Evolutionary conservation across 768 basidiomycete species (phyloP).

Genomic region (Lactifluus volemus): DNA sequence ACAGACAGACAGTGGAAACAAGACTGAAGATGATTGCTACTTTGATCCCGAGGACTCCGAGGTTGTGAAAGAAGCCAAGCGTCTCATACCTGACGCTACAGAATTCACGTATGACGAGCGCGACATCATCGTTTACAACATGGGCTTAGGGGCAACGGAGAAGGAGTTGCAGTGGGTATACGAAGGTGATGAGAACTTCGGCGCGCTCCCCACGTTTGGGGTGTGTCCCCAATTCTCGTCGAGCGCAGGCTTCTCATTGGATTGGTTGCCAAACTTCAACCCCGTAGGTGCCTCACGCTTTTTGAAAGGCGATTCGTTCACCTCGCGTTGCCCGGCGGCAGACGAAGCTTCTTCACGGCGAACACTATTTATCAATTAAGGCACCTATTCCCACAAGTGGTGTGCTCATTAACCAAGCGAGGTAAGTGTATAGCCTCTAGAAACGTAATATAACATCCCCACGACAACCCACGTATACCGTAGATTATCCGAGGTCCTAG

Average conservation of each 20-base stretch:
- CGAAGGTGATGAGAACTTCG: conserved; percentile 82
- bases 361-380: conserved; percentile 88
- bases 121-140: conserved; percentile 91
- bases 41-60: conserved; percentile 76
- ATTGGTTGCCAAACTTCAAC: conserved; percentile 93
- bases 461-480: not conserved
- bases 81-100: conserved; percentile 39
- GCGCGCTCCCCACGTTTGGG: conserved; percentile 87
- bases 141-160: conserved; percentile 90
- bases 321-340: conserved; percentile 23
- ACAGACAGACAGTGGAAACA: conserved; percentile 16
- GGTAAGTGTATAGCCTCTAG: conserved; percentile 33
- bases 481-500: conserved; percentile 71
- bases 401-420: conserved; percentile 63
- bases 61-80: conserved; percentile 78
- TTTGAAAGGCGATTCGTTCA: not conserved
- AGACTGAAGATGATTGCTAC: conserved; percentile 34
- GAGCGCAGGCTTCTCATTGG: conserved; percentile 55
- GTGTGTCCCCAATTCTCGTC: conserved; percentile 87
- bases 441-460: not conserved
- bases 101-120: conserved; percentile 77
- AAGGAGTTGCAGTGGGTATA: conserved; percentile 88
- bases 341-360: conserved; percentile 97
- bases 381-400: conserved; percentile 80
- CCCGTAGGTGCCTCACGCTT: conserved; percentile 48